phyloP scores from a whole-genome alignment of 768 basidiomycete genomes.

The Tephrocybe sp. region DNA sequence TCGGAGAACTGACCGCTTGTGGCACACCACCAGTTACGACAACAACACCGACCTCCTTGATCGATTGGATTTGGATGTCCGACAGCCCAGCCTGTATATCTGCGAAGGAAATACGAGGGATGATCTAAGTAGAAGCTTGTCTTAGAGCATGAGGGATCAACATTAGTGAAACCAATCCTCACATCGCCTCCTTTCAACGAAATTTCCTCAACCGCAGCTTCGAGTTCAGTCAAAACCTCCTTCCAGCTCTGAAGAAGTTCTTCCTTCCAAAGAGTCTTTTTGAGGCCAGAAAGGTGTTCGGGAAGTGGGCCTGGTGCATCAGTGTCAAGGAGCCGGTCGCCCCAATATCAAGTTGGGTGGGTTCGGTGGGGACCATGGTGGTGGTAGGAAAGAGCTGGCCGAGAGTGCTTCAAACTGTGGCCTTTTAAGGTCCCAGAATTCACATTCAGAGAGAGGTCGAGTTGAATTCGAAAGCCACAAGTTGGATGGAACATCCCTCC shows the following conservation, averaged over 20 bases:
- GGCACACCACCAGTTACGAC: conserved; percentile 60
- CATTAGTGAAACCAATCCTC: conserved; percentile 12
- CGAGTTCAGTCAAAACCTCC: conserved; percentile 50
- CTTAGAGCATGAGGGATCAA: not conserved
- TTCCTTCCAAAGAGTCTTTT: conserved; percentile 52
- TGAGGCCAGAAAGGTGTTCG: conserved; percentile 57
- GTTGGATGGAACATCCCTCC: conserved; percentile 34
- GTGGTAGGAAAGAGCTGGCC: not conserved
- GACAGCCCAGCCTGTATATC: conserved; percentile 50
- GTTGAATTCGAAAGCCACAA: too few species aligned
- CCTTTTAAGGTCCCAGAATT: not conserved
- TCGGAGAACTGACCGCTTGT: conserved; percentile 37
- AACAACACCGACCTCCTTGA: conserved; percentile 54
- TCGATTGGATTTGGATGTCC: conserved; percentile 37
- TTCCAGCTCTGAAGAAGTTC: conserved; percentile 51
- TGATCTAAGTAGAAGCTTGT: conserved; percentile 32
- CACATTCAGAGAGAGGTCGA: conserved; percentile 43
- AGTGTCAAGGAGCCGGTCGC: not conserved
- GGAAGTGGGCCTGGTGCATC: conserved; percentile 35
- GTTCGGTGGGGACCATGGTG: conserved; percentile 2
- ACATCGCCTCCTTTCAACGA: conserved; percentile 47
- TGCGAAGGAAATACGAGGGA: conserved; percentile 48
- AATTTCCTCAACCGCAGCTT: conserved; percentile 47
- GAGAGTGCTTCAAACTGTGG: not conserved
- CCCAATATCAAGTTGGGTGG: conserved; percentile 12